Evolutionary conservation across 192 early-diverging fungal genomes (phyloP).

Genomic region (Podila epicladia): DNA sequence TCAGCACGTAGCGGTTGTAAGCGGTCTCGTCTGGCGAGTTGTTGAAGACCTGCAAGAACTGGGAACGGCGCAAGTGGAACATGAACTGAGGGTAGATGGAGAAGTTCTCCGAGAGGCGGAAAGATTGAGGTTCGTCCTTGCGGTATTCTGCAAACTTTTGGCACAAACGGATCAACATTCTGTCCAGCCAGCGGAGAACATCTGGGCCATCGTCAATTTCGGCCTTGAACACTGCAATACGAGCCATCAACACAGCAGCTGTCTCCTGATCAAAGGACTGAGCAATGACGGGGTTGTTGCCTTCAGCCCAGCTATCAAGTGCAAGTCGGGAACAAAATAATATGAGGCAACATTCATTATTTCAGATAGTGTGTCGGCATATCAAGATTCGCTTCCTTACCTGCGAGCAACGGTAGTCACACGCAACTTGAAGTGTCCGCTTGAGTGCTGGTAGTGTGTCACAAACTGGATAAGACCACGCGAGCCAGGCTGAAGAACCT

Average conservation of each 20-base stretch:
- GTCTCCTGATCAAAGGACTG: slow-evolving; percentile 98
- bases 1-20: slow-evolving; percentile 90
- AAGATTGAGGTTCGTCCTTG: slow-evolving; percentile 93
- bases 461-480: slow-evolving; percentile 94
- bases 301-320: slow-evolving; percentile 69
- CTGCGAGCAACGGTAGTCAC: slow-evolving; percentile 95
- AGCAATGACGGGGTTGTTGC: slow-evolving; percentile 83
- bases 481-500: slow-evolving; percentile 81
- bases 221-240: slow-evolving; percentile 96
- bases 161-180: slow-evolving; percentile 98
- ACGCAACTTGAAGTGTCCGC: slow-evolving; percentile 88
- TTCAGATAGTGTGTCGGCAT: too few relatives aligned
- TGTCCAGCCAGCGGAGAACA: slow-evolving; percentile 96
- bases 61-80: slow-evolving; percentile 96
- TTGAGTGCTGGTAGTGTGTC: slow-evolving; percentile 96
- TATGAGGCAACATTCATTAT: neutral
- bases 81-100: slow-evolving; percentile 99
- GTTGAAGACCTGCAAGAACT: slow-evolving; percentile 99
- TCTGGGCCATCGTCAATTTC: slow-evolving; percentile 98
- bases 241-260: slow-evolving; percentile 95
- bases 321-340: neutral
- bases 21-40: slow-evolving; percentile 99
- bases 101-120: slow-evolving; percentile 92
- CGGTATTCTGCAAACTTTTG: slow-evolving; percentile 97
- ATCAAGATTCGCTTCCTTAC: slow-evolving; percentile 41